Evolutionary conservation across 805 yeast genomes (phyloP).

Genomic region (Huiozyma naganishii): DNA sequence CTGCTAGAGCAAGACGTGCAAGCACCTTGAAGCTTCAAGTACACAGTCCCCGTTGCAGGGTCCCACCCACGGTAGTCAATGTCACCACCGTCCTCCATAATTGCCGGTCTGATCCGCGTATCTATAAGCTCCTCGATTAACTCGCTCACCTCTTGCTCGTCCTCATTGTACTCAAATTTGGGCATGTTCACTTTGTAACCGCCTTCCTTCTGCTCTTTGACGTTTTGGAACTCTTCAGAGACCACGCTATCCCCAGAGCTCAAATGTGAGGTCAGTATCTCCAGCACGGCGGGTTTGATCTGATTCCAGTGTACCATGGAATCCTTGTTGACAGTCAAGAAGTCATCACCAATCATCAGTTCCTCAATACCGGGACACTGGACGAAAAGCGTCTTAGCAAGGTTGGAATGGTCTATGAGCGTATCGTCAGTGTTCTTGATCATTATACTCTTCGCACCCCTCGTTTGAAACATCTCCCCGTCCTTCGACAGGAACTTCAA

Average conservation of each 20-base stretch:
- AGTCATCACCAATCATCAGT: slow-evolving; percentile 63
- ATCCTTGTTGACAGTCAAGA: slow-evolving; percentile 61
- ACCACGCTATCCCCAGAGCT: slow-evolving; percentile 21
- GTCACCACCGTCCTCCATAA: slow-evolving; percentile 98
- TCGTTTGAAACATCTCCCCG: slow-evolving; percentile 26
- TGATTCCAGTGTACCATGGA: slow-evolving; percentile 62
- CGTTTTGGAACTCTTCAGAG: slow-evolving; percentile 20
- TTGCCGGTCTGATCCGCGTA: slow-evolving; percentile 93
- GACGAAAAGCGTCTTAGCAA: slow-evolving; percentile 48
- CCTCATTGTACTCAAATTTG: slow-evolving; percentile 36
- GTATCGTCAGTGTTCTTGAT: slow-evolving; percentile 26
- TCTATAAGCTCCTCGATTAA: slow-evolving; percentile 88
- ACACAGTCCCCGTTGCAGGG: slow-evolving; percentile 78
- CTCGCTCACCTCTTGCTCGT: slow-evolving; percentile 68
- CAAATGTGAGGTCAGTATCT: slow-evolving; percentile 21
- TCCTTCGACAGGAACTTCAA: slow-evolving; percentile 44
- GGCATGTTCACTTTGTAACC: slow-evolving; percentile 26
- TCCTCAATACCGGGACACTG: slow-evolving; percentile 47
- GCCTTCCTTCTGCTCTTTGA: slow-evolving; percentile 28
- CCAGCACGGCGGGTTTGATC: slow-evolving; percentile 51
- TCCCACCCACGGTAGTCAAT: slow-evolving; percentile 80
- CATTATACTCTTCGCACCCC: slow-evolving; percentile 25
- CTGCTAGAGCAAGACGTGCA: slow-evolving; percentile 89
- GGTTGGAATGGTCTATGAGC: slow-evolving; percentile 39
- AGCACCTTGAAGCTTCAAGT: slow-evolving; percentile 85